Conservation (phyloP, 2,329 filamentous ascomycete species). For the Coleophoma crateriformis region DNA sequence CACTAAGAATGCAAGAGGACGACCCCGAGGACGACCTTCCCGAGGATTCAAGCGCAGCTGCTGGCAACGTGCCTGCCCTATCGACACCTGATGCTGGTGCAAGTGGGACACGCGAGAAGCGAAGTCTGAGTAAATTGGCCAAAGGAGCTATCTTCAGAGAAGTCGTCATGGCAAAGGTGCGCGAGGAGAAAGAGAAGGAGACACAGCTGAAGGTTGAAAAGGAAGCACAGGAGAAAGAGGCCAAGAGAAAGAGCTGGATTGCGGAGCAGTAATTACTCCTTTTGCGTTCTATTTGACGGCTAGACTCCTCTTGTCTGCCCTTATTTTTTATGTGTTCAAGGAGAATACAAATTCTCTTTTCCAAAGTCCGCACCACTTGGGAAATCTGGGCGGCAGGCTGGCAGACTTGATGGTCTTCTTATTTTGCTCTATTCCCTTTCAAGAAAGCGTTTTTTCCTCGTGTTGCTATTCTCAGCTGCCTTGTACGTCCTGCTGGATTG, state of each 20-base stretch:
- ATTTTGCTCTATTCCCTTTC: too few species aligned
- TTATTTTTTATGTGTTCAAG: too few species aligned
- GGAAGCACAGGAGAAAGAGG: slow-evolving; percentile 22
- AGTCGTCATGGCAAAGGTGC: slow-evolving; percentile 88
- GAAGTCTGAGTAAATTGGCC: slow-evolving; percentile 42
- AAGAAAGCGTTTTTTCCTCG: too few species aligned
- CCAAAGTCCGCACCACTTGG: too few species aligned
- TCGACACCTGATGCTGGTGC: slow-evolving; percentile 8
- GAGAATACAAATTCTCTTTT: too few species aligned
- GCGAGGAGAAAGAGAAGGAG: slow-evolving; percentile 84
- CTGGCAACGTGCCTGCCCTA: slow-evolving; percentile 33
- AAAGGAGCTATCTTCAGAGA: slow-evolving; percentile 82
- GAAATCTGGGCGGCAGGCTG: too few species aligned
- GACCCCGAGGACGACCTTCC: slow-evolving; percentile 66
- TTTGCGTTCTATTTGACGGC: background rate
- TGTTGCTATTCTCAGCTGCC: too few species aligned
- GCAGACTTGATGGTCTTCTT: too few species aligned
- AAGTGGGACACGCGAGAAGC: slow-evolving; percentile 27
- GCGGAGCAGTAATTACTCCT: background rate
- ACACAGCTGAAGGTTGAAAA: slow-evolving; percentile 59
- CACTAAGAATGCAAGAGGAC: slow-evolving; percentile 89
- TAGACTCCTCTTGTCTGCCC: background rate
- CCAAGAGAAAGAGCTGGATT: slow-evolving; percentile 15
- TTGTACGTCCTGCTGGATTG: too few species aligned
- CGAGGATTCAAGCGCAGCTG: slow-evolving; percentile 49